Evolutionary conservation across 1,284 basidiomycete species (phyloP).

Genomic region (Heterobasidion irregulare): DNA sequence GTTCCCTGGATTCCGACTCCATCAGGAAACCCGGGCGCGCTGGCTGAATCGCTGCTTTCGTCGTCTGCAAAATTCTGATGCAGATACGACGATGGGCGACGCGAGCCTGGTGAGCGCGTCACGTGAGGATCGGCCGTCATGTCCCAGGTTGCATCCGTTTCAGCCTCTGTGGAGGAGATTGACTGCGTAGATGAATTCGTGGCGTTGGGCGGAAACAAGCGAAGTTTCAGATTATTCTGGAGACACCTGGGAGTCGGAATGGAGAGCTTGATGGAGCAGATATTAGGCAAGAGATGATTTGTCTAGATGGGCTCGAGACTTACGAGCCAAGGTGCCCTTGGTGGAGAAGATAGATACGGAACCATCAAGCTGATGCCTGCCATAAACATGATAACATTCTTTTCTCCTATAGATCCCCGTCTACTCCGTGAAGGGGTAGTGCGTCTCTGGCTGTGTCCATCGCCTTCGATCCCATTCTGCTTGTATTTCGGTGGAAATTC

Average conservation of each 20-base stretch:
- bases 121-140: slow-evolving; percentile 71
- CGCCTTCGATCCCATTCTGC: slow-evolving; percentile 18
- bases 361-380: slow-evolving; percentile 68
- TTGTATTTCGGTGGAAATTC: slow-evolving; percentile 43
- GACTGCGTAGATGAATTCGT: slow-evolving; percentile 57
- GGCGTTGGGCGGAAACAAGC: slow-evolving; percentile 53
- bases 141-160: slow-evolving; percentile 55
- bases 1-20: slow-evolving; percentile 66
- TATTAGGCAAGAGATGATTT: slow-evolving; percentile 2
- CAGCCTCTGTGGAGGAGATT: slow-evolving; percentile 63
- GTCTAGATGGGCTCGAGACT: slow-evolving; percentile 16
- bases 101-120: slow-evolving; percentile 39
- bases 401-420: slow-evolving; percentile 46
- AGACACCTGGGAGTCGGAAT: slow-evolving; percentile 71
- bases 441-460: slow-evolving; percentile 19
- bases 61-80: slow-evolving; percentile 71
- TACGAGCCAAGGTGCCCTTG: slow-evolving; percentile 64
- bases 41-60: slow-evolving; percentile 68
- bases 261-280: slow-evolving; percentile 40
- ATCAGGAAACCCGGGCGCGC: slow-evolving; percentile 41
- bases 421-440: slow-evolving; percentile 31
- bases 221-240: slow-evolving; percentile 63
- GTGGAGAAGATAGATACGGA: slow-evolving; percentile 59
- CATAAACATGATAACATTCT: slow-evolving; percentile 59
- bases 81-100: slow-evolving; percentile 44